Conservation (phyloP, 305 asterid species). For the Fraxinus greggii region DNA sequence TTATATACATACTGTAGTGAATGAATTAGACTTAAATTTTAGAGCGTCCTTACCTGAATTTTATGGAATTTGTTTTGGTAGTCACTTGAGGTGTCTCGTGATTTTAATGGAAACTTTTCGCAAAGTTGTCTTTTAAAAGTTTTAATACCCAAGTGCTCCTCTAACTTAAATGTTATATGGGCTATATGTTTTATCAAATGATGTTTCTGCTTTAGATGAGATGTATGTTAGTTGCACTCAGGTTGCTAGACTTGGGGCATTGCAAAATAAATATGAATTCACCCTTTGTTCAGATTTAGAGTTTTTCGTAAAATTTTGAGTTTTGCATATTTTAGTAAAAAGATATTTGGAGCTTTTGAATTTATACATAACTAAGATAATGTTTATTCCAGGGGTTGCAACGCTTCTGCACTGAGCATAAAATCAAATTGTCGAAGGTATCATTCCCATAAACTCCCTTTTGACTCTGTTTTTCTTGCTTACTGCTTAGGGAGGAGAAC, state of each 20-base stretch:
- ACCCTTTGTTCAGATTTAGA: background rate
- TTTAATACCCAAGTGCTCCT: no score
- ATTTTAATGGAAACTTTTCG: no score
- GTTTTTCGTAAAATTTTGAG: background rate
- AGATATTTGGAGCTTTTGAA: slow-evolving; percentile 5
- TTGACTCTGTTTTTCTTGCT: background rate
- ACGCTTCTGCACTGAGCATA: slow-evolving; percentile 86
- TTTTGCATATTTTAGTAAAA: slow-evolving; percentile 1
- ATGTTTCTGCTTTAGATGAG: no score
- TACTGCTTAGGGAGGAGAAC: background rate
- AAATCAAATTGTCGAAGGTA: slow-evolving; percentile 90
- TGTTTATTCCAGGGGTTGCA: slow-evolving; percentile 73
- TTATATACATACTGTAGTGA: background rate
- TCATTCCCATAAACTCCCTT: background rate
- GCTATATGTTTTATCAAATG: background rate
- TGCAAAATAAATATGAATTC: background rate
- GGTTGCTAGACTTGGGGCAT: no score
- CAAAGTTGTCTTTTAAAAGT: no score
- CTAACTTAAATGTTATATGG: no score
- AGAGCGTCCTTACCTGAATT: background rate
- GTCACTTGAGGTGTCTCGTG: background rate
- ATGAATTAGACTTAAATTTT: background rate
- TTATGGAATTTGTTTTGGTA: background rate
- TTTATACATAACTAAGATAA: background rate
- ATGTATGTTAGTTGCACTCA: no score